Percentiles rank a stretch among this genome's conserved stretches.
Evolutionary conservation across 139 green algal genomes (phyloP).

Genomic region (Volvox reticuliferus): DNA sequence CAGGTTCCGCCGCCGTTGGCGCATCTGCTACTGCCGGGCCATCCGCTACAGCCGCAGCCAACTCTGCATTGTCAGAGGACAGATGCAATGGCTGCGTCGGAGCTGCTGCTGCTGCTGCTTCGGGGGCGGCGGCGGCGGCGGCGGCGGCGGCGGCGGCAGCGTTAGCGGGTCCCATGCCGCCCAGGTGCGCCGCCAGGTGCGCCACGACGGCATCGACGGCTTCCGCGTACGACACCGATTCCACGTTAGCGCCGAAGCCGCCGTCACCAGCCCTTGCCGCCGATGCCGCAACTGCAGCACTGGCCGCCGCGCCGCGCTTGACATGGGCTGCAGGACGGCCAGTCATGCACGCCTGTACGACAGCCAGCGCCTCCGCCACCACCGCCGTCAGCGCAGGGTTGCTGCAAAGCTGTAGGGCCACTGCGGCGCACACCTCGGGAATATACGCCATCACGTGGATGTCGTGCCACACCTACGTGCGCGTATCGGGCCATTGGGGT

Average conservation of each 20-base stretch:
- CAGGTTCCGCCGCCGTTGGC: too few species aligned
- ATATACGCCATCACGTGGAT: constrained; percentile 48
- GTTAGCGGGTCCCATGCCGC: neutral
- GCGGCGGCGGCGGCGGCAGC: neutral
- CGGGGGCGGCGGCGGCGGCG: neutral
- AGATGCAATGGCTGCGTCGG: neutral
- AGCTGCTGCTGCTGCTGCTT: neutral
- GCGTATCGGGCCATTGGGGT: neutral
- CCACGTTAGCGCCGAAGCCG: neutral
- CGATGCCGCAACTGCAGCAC: neutral
- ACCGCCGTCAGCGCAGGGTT: neutral
- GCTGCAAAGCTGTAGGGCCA: neutral
- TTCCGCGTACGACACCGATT: neutral
- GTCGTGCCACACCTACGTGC: constrained; percentile 43
- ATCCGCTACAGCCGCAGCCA: too few species aligned
- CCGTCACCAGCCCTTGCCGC: neutral
- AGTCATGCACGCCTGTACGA: neutral
- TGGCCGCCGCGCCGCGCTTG: neutral
- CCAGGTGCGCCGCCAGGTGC: constrained; percentile 32
- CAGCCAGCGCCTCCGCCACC: neutral
- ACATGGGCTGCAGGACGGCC: neutral
- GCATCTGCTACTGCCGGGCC: too few species aligned
- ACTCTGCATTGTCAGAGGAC: neutral
- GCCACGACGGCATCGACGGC: constrained; percentile 7
- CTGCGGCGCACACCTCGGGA: constrained; percentile 19